phyloP scores from a whole-genome alignment of 805 yeast species.

The Scheffersomyces stipitis region DNA sequence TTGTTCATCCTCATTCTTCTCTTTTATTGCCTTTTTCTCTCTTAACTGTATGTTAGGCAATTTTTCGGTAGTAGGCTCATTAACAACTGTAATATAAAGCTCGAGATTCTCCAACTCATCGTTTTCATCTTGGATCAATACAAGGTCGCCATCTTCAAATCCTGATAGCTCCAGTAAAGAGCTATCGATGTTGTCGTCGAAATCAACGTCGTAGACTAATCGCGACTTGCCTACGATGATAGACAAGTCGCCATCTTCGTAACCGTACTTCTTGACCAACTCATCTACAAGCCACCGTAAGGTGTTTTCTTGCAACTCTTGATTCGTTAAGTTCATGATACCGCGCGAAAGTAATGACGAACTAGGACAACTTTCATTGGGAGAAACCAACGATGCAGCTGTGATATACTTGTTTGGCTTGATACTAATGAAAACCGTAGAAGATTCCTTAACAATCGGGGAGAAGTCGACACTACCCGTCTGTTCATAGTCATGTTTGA shows the following conservation, averaged over 20 bases:
- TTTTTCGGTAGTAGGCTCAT: background rate
- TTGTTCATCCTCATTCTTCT: slow-evolving; percentile 1
- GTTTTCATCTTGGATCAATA: slow-evolving; percentile 79
- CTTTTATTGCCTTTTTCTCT: slow-evolving; percentile 10
- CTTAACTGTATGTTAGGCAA: slow-evolving; percentile 18
- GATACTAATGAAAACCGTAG: slow-evolving; percentile 39
- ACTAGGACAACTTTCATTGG: slow-evolving; percentile 71
- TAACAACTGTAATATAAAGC: slow-evolving; percentile 44
- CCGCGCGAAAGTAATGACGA: slow-evolving; percentile 59
- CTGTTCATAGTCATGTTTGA: slow-evolving; percentile 14
- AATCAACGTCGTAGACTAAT: slow-evolving; percentile 81
- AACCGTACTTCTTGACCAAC: slow-evolving; percentile 51
- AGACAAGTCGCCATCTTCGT: slow-evolving; percentile 51
- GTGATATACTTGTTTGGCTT: slow-evolving; percentile 64
- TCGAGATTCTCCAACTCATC: slow-evolving; percentile 65
- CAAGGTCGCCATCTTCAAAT: slow-evolving; percentile 56
- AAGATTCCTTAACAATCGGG: slow-evolving; percentile 15
- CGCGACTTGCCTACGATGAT: slow-evolving; percentile 57
- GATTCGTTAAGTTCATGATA: slow-evolving; percentile 34
- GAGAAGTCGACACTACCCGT: slow-evolving; percentile 32
- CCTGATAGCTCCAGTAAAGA: slow-evolving; percentile 51
- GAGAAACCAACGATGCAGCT: slow-evolving; percentile 57
- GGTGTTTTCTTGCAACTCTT: slow-evolving; percentile 25
- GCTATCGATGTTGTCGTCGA: slow-evolving; percentile 68
- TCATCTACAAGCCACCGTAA: slow-evolving; percentile 53